Evolutionary conservation across 805 yeast species (phyloP), one percentile per base, ranked within the genome.

Genomic region (Sungouiella blattae): DNA sequence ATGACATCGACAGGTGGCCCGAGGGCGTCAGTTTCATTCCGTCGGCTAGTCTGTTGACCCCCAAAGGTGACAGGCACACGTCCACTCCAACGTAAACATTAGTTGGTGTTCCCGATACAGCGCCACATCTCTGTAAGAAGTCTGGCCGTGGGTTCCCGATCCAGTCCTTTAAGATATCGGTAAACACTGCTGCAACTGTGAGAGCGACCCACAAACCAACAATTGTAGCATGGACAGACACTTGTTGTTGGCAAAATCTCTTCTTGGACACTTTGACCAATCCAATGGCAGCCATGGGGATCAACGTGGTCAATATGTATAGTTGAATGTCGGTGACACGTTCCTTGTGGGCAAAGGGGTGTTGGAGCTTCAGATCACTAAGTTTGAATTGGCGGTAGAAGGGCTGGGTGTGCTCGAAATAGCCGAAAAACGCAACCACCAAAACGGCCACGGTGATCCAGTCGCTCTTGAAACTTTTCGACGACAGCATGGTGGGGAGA

Each of bases 1-100:
- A 60, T 8, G 61, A 42, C 35, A 64, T 50, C 18, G 67, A 59
- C 5, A 68, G 59, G 41, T 64, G 69, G 22, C 69, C 71, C 26
- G 64, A 59, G 5, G 71, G 71, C 6, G 68, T 62, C 13, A 68
- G 62, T 37, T 62, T 60, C 59, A 64, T 49, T 4, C 71, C 71
- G 38, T 65, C 71, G 11, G 43, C 28, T 15, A 64, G 44, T 12
- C 45, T 41, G 39, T 44, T 39, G 12, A 41, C 37, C 4, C 67
- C 65, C 28, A 62, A 44, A 1, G 66, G 64, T 1, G 56, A 52
- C 3, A 64, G 52, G 39, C 71, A 65, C 3, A 60, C 61, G 11
- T 51, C 47, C 18, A 61, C 39, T 15, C 52, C 58, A 6, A 63
- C 67, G 26, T 53, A 53, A 18, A 11, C 35, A 28, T 55, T 44